Evolutionary conservation across 495 filamentous ascomycete species (phyloP).

Genomic region (Aspergillus homomorphus): DNA sequence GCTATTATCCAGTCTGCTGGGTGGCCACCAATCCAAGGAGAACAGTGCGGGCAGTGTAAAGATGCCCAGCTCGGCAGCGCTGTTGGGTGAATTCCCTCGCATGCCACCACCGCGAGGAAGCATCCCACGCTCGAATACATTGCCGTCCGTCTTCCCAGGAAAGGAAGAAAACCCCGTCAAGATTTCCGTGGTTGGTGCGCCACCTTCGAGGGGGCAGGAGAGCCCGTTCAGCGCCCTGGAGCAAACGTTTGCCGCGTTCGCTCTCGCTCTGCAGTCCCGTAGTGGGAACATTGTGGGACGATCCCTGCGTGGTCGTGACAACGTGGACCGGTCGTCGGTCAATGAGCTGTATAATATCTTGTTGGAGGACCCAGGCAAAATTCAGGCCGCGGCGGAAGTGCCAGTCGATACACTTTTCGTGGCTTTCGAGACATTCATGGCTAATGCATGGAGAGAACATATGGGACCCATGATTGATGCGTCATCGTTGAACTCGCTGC

Average conservation of each 20-base stretch:
- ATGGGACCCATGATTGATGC: constrained; percentile 78
- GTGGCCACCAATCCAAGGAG: constrained; percentile 46
- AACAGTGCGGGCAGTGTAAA: constrained; percentile 30
- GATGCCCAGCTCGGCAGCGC: constrained; percentile 34
- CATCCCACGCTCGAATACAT: constrained; percentile 39
- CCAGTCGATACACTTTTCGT: constrained; percentile 87
- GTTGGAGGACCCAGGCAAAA: constrained; percentile 72
- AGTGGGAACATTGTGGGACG: constrained; percentile 83
- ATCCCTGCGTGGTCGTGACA: constrained; percentile 63
- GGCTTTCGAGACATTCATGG: constrained; percentile 91
- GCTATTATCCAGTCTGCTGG: constrained; percentile 78
- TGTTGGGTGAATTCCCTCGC: constrained; percentile 39
- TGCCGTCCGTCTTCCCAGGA: constrained; percentile 35
- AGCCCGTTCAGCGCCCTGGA: constrained; percentile 66
- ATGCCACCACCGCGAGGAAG: constrained; percentile 35
- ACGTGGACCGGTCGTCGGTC: constrained; percentile 72
- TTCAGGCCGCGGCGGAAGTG: constrained; percentile 69
- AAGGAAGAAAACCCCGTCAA: constrained; percentile 36
- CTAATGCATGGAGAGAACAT: constrained; percentile 80
- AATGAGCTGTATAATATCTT: constrained; percentile 91
- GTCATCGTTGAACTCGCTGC: constrained; percentile 63
- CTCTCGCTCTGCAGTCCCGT: constrained; percentile 73
- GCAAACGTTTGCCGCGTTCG: constrained; percentile 80
- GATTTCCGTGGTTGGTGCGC: constrained; percentile 34
- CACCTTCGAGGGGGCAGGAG: constrained; percentile 40